Evolutionary conservation across 2,329 filamentous ascomycete genomes (phyloP), one percentile per base, ranked within the genome.

Genomic region (Colletotrichum tropicale): DNA sequence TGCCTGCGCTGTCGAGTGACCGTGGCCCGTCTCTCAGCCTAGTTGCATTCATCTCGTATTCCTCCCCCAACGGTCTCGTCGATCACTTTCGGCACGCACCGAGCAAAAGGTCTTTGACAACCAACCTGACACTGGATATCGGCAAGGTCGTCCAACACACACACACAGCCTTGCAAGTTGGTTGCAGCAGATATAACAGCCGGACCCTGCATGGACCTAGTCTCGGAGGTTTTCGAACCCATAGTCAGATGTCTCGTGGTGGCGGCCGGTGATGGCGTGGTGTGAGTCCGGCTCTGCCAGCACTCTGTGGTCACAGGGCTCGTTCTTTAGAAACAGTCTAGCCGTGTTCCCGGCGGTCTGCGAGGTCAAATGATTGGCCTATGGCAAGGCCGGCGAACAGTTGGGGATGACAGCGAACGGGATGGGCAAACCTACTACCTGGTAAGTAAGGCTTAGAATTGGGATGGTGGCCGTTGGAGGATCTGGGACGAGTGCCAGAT

Each of bases 401-500:
- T 30, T 66, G 64, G 64, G 10, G 24, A n/a, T 24, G 64, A 30
- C 60, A 24, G 16, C 38, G n/a, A 62, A 36, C 34, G 52, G 34
- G 34, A 28, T n/a, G 67, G 16, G 38, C 38, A 18, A 48, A n/a
- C 18, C 5, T 48, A 36, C 34, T 36, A 6, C 32, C 6, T 13
- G 13, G 13, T 36, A 43, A 18, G 48, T 30, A 15, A 10, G 28
- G 24, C 64, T 18, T 30, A 18, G 28, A 36, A 26, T 26, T 38
- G 32, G n/a, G 32, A 43, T 34, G 69, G 34, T 60, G 38, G 62
- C 64, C 62, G 69, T 75, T 75, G 72, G 28, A 60, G 58, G 34
- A 73, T 60, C 55, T 68, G n/a, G 74, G 64, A 64, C 34, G 70
- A 69, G 56, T 58, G 70, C 70, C 58, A 69, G 74, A 69, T 73